Base-by-base conservation (phyloP, 116 monocot species). In the Zostera marina region DNA sequence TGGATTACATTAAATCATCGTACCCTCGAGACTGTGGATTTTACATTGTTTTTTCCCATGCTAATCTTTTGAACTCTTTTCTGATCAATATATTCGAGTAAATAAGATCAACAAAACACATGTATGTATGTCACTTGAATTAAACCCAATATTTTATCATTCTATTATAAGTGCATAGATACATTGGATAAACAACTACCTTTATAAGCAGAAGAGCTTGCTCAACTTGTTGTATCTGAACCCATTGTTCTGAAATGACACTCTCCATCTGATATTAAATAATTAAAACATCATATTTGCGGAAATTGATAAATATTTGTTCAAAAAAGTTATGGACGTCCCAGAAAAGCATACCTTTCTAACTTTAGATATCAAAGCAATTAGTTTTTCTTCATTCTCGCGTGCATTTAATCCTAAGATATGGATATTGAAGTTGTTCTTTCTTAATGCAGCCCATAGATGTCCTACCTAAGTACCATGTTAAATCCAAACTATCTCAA, bases 231-330 rank as follows among this genome's bases (percentile, higher is more conserved):
- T 62, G 76, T 38, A 92, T 82, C 56, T 86, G 92, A 72, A 92
- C 80, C 92, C 92, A 92, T 58, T 92, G 92, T 62, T 92, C 92
- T 41, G 71, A 66, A 76, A 83, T 49, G 53, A 92, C 67, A 70
- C 52, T 69, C 42, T 78, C 76, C 69, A 86, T 78, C 92, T 92
- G 65, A 19, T 63, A 12, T 64, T 64, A 40, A 41, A 13, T 21
- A 16, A 49, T 19, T 11, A 12, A 23, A 53, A 11, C 53, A 53
- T 22, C 10, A 11, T 11, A 22, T 9, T 22, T 11, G 11, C 23
- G 53, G 14, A 4, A 19, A 53, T 53, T 53, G 9, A 21, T 22
- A 53, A 11, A 22, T 22, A 53, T 12, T 53, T 8, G 23, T 10
- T 22, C 21, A 53, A 25, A 25, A 53, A 23, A 5, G 14, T 45